Base-by-base conservation (phyloP, 164 flowering plant species). In the Magnolia sinica region DNA sequence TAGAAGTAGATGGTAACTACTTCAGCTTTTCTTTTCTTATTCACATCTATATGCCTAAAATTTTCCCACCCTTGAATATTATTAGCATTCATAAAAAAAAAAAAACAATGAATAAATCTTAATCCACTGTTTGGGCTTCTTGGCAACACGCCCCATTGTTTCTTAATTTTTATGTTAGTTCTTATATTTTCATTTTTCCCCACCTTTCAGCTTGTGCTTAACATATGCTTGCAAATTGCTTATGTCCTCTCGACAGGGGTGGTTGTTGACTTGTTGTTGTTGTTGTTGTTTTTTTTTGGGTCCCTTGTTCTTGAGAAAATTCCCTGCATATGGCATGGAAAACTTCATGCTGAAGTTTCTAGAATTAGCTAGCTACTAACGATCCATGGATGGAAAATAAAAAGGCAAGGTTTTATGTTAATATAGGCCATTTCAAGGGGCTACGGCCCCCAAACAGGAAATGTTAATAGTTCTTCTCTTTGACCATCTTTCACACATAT, bases 1-100 rank as follows among this genome's bases (percentile, higher is more conserved):
- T 52, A 64, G 89, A 86, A 50, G 86, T 75, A 70, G 74, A 82
- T 49, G 87, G 91, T 88, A 19, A 84, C 16, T 11, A 9, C 70
- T 24, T 29, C 18, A 13, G 14, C 24, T 64, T 9, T 64, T 64
- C 7, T 9, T 19, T 68, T 24, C 27, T 68, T 24, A 13, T 24
- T 29, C 23, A 7, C 23, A 19, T 27, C 29, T 65, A 23, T n/a
- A n/a, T 65, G 68, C 23, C 23, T 65, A n/a, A 9, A 8, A 23
- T 59, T 65, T 61, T 61, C 64, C 64, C 18, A 18, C 8, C 22
- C 22, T 16, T 16, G 20, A 20, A 20, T 18, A 61, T 61, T 18
- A 8, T 18, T 20, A 61, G 64, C 64, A 61, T 16, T 37, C 45
- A 37, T 37, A 0, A 37, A 37, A 5, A 37, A 5, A 27, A 27